Evolutionary conservation across 305 asterid species (phyloP).

Genomic region (Withania somnifera): DNA sequence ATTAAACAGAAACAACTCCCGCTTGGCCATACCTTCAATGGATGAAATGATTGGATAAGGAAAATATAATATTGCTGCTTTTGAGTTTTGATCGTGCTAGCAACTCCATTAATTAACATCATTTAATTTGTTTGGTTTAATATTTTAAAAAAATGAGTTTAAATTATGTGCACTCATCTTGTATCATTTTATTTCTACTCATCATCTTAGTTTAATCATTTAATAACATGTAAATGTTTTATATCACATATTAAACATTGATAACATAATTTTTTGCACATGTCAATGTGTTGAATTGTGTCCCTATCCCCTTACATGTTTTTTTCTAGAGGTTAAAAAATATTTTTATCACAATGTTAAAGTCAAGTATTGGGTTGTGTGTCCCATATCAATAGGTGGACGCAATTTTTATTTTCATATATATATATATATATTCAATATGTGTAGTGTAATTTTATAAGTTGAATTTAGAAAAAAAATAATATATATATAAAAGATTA

Average conservation of each 20-base stretch:
- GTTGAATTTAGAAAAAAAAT: no score
- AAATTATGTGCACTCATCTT: not conserved
- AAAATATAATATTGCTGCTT: not conserved
- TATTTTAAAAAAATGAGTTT: not conserved
- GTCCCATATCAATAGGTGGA: no score
- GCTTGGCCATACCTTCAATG: not conserved
- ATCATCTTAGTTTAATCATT: not conserved
- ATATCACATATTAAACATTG: not conserved
- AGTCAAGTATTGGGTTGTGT: no score
- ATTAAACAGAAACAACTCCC: not conserved
- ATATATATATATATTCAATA: no score
- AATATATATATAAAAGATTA: no score
- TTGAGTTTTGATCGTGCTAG: slow-evolving; percentile 1
- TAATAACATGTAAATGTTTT: not conserved
- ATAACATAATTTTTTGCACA: not conserved
- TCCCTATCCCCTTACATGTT: no score
- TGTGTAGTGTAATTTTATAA: no score
- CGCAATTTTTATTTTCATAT: no score
- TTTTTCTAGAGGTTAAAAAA: no score
- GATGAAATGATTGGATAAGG: not conserved
- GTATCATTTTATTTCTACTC: not conserved
- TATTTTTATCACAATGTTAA: no score
- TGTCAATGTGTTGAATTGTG: not conserved
- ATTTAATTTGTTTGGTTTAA: not conserved
- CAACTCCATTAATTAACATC: not conserved